Percentiles rank a stretch among this genome's conserved stretches.
Evolutionary conservation across 768 basidiomycete genomes (phyloP).

Genomic region (Butyriboletus loyo): DNA sequence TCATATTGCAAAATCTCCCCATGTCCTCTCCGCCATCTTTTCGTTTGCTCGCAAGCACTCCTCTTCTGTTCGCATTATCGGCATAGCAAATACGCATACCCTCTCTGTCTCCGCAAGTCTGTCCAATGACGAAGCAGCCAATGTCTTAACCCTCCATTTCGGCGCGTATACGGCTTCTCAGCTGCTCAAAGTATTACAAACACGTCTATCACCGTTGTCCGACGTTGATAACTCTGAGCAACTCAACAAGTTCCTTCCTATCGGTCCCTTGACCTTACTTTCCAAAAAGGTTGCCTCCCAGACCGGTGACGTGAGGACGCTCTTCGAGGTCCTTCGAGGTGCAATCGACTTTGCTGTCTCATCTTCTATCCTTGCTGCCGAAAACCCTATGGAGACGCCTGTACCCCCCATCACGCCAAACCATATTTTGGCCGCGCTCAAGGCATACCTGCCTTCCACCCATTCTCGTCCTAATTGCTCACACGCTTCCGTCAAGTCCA

Average conservation of each 20-base stretch:
- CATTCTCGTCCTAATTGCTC: conserved; percentile 13
- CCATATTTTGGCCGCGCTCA: conserved; percentile 72
- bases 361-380: conserved; percentile 14
- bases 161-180: conserved; percentile 73
- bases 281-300: conserved; percentile 78
- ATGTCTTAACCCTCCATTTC: conserved; percentile 71
- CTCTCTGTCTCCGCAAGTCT: conserved; percentile 55
- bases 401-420: conserved; percentile 54
- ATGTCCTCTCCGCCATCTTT: conserved; percentile 62
- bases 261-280: conserved; percentile 62
- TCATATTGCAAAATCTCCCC: conserved; percentile 64
- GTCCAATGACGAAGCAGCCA: conserved; percentile 34
- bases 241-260: conserved; percentile 56
- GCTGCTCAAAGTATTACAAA: conserved; percentile 63
- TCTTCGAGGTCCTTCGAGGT: conserved; percentile 77
- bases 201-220: conserved; percentile 56
- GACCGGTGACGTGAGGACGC: conserved; percentile 78
- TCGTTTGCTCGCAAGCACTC: conserved; percentile 56
- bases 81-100: conserved; percentile 88
- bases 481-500: conserved; percentile 21
- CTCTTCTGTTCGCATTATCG: conserved; percentile 63
- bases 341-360: conserved; percentile 71
- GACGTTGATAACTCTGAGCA: conserved; percentile 29
- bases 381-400: conserved; percentile 31
- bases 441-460: conserved; percentile 56